Base-by-base conservation (phyloP, 2,329 filamentous ascomycete genomes). In the Helicocarpus griseus region DNA sequence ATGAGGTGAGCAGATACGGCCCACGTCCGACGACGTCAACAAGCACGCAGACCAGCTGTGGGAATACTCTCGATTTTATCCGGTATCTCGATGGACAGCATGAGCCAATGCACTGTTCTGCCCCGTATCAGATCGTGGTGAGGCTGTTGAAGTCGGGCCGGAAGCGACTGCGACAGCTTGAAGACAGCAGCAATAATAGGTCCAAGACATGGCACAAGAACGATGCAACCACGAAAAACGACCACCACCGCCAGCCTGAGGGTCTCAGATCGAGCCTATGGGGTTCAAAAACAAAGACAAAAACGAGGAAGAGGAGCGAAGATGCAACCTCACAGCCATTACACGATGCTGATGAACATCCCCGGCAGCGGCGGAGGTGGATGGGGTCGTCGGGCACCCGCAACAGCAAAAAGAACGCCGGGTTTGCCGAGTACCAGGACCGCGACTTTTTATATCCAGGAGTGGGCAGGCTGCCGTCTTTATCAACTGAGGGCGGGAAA, bases 361-460 rank as follows among this genome's bases (percentile, higher is more conserved):
- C 8, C 17, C 22, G 29, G 11, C 29, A 35, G 1, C 45, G 45
- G 31, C 45, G 45, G 11, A 47, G 36, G 6, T 47, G 29, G 45
- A 36, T 47, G 31, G 45, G 35, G 19, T 13, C 33, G 24, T 13
- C 33, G 24, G 45, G 45, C 6, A 47, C 45, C 4, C 19, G 45
- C 9, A 47, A 9, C 45, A 47, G 31, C 45, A 47, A 28, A 28
- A 47, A 31, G 41, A 31, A 47, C 19, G 35, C 45, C 19, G 24
- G 31, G 11, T 11, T 36, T 21, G 22, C 36, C 17, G 45, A 47
- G 19, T 47, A 21, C 17, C 21, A 49, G 28, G 24, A 41, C 17
- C 47, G 35, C 24, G 47, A 49, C 33, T 49, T 49, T 36, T 22
- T 49, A 39, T 49, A 49, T 17, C 47, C 47, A 22, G 47, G 47